Base-by-base conservation (phyloP, 257 asterid genomes). In the Lavandula angustifolia region DNA sequence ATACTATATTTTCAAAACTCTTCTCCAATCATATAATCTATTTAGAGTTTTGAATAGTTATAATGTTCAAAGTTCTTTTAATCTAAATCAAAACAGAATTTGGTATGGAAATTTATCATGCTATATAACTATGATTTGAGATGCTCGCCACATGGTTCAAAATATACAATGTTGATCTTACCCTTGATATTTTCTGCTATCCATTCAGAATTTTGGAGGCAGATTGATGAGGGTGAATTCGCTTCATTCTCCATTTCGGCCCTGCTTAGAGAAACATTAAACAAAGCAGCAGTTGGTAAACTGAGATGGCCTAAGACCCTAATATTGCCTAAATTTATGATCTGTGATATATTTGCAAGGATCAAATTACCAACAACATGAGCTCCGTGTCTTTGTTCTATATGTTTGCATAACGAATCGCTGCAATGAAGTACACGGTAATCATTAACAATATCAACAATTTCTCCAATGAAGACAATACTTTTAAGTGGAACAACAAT, bases 121-220 rank as follows among this genome's bases (percentile, higher is more conserved):
- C 9, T 38, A 38, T 38, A 6, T 38, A 38, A 38, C 43, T 42
- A 42, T 10, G 13, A 42, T 6, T 34, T 2, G 48, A 12, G 11
- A 42, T 42, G 14, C 48, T 42, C 14, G 1, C 14, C 7, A 44
- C 50, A 44, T 5, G 33, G 41, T 38, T 22, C n/a, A 10, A 32
- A n/a, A 54, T 1, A 17, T 5, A 13, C 16, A 60, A 14, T 49
- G 50, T 11, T 43, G 27, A 52, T 13, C 78, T 70, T 66, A 89
- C 96, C 84, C 59, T 75, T 70, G 60, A 83, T 75, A 73, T 82
- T 80, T 72, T 79, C 87, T 4, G 82, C 79, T 32, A 77, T 62
- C 85, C 83, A 80, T 38, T 74, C 74, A 7, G 85, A 61, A 37
- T 75, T 73, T 47, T 66, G 70, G 47, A 54, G 41, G 61, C 56